Percentiles rank a stretch among this genome's conserved stretches.
phyloP scores from a whole-genome alignment of 1,284 basidiomycete genomes.

The Garcileccinum viscosum region DNA sequence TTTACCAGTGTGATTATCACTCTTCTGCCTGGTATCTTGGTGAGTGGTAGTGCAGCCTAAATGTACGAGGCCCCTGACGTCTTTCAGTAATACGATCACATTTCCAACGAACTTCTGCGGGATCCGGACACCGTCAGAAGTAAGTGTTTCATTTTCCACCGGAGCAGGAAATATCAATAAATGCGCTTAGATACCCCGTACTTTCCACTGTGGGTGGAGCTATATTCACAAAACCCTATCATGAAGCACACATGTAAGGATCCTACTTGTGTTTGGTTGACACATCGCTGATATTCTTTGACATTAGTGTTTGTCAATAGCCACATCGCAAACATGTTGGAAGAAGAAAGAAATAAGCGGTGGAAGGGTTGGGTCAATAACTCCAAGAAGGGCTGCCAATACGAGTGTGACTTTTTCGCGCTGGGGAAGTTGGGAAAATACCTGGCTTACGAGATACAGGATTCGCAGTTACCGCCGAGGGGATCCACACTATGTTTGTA shows the following conservation, averaged over 20 bases:
- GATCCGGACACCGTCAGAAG: conserved; percentile 11
- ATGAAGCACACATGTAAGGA: conserved; percentile 5
- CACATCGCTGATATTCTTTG: background rate
- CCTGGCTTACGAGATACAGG: conserved; percentile 12
- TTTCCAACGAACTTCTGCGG: conserved; percentile 7
- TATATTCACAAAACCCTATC: background rate
- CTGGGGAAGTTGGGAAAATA: conserved; percentile 1
- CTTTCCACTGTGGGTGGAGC: conserved; percentile 3
- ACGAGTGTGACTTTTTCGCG: conserved; percentile 11
- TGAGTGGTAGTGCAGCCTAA: background rate
- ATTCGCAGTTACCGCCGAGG: conserved; percentile 15
- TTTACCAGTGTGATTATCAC: conserved; percentile 15
- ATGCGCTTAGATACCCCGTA: conserved; percentile 11
- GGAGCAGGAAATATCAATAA: background rate
- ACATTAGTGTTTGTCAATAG: conserved; percentile 15
- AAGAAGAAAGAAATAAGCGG: background rate
- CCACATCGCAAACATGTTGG: background rate
- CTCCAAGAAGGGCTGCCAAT: conserved; percentile 11
- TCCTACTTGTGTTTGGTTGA: background rate
- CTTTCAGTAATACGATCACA: conserved; percentile 14
- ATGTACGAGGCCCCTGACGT: background rate
- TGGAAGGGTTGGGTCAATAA: background rate
- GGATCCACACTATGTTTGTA: background rate
- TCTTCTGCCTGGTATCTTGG: conserved; percentile 19
- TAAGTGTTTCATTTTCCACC: background rate